Evolutionary conservation across 345 rosid species (phyloP), one percentile per base, ranked within the genome.

Genomic region (Salix dunnii): DNA sequence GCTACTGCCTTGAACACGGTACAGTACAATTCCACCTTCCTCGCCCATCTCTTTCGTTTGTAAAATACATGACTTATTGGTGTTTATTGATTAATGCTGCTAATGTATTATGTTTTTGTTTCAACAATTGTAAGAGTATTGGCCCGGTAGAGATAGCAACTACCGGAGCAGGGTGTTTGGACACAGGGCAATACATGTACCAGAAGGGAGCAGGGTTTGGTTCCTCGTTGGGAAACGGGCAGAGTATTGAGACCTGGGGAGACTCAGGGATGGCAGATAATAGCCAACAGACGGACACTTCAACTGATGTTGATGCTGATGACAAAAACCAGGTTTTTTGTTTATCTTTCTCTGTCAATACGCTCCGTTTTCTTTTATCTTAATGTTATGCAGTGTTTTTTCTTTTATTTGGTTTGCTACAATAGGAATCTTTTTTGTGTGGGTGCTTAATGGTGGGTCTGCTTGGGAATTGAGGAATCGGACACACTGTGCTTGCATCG

Each of bases 241-340:
- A 85, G 65, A 46, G 12, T 27, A 84, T 86, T 77, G 97, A 92
- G 88, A 94, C 88, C 79, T 91, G 98, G 97, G 93, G 88, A 49
- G 97, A 94, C 48, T 94, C 96, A 77, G 93, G 86, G 67, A 84
- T 91, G 85, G 94, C 88, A 35, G 96, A 90, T 81, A 88, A 88
- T 79, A 90, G 97, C 90, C 98, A 90, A 80, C 97, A 92, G 76
- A 94, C 98, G 83, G 98, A 92, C 88, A 91, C 97, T 83, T 92
- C 97, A 46, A 92, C 97, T 81, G 98, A 92, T 86, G 82, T 90
- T 72, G 97, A 92, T 82, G 88, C 87, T 74, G 98, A 94, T 84
- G 93, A 94, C 74, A 94, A 80, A 83, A 77, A 84, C 87, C 94
- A 92, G 92, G 98, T 35, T 92, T 16, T 55, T 46, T 23, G 43